Conservation (phyloP, 345 rosid species). For the Pelargonium nanum region DNA sequence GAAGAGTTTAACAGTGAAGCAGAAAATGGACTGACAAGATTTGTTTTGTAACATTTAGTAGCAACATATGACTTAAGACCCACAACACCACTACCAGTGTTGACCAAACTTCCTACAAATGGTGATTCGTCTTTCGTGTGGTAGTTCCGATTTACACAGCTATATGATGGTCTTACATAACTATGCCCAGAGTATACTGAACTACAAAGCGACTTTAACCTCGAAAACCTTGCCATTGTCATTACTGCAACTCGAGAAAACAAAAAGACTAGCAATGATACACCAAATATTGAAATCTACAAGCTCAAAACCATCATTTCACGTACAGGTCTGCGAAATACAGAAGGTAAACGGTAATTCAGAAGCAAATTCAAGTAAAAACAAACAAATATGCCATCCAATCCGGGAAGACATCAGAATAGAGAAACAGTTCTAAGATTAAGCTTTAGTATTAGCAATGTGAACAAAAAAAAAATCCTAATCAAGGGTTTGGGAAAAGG, state of each 20-base stretch:
- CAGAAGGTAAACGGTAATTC: neutral
- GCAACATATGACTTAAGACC: neutral
- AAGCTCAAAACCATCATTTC: neutral
- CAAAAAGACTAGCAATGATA: neutral
- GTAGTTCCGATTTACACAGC: conserved; percentile 10
- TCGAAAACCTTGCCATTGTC: neutral
- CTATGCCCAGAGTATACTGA: conserved; percentile 8
- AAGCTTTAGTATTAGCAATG: neutral
- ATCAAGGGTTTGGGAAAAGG: neutral
- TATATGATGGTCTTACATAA: conserved; percentile 12
- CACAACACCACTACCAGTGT: neutral
- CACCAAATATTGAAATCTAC: neutral
- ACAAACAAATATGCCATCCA: no score
- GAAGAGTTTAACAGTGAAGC: conserved; percentile 12
- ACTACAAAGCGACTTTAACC: neutral
- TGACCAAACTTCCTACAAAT: conserved; percentile 7
- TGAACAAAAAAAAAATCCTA: neutral
- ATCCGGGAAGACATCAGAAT: neutral
- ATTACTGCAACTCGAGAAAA: neutral
- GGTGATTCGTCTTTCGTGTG: conserved; percentile 6
- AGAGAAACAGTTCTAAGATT: neutral
- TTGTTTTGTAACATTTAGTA: conserved; percentile 9
- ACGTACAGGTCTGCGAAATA: neutral
- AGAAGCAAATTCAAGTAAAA: neutral
- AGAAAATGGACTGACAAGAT: conserved; percentile 11